Conservation (phyloP, 2,329 filamentous ascomycete species). For the Daldinia sp. region DNA sequence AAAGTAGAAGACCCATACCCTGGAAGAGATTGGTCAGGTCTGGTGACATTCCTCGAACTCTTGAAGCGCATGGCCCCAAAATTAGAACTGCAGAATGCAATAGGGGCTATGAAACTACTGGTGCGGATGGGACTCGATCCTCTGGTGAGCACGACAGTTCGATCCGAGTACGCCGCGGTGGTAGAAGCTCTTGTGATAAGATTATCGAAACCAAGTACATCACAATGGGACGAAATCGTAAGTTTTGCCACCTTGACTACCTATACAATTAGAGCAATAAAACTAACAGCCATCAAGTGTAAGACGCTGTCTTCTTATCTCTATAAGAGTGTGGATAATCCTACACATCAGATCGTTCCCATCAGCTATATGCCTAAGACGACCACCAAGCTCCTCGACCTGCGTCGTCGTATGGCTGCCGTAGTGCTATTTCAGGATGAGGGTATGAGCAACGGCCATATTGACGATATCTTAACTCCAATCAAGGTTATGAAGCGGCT, state of each 20-base stretch:
- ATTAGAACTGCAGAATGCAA: slow-evolving; percentile 53
- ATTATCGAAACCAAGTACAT: slow-evolving; percentile 54
- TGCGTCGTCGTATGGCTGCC: slow-evolving; percentile 75
- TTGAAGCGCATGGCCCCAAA: slow-evolving; percentile 55
- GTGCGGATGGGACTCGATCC: slow-evolving; percentile 68
- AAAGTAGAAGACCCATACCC: slow-evolving; percentile 50
- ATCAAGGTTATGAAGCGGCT: slow-evolving; percentile 62
- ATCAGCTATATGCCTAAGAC: slow-evolving; percentile 70
- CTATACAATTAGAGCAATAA: slow-evolving; percentile 3
- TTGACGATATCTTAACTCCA: slow-evolving; percentile 59
- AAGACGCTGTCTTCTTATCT: slow-evolving; percentile 61
- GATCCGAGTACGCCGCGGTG: slow-evolving; percentile 50
- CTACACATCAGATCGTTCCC: slow-evolving; percentile 67
- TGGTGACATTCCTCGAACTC: slow-evolving; percentile 60
- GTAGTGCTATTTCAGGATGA: slow-evolving; percentile 70
- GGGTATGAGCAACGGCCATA: slow-evolving; percentile 55
- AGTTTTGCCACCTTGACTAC: slow-evolving; percentile 45
- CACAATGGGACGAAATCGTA: slow-evolving; percentile 59
- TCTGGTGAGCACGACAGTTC: slow-evolving; percentile 53
- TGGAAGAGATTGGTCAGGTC: slow-evolving; percentile 60
- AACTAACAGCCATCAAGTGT: slow-evolving; percentile 57
- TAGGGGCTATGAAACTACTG: slow-evolving; percentile 60
- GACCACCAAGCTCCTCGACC: slow-evolving; percentile 64
- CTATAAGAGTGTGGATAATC: slow-evolving; percentile 60
- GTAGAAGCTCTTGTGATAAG: slow-evolving; percentile 59